Conservation (phyloP, 2,329 filamentous ascomycete genomes). For the Colletotrichum destructivum region DNA sequence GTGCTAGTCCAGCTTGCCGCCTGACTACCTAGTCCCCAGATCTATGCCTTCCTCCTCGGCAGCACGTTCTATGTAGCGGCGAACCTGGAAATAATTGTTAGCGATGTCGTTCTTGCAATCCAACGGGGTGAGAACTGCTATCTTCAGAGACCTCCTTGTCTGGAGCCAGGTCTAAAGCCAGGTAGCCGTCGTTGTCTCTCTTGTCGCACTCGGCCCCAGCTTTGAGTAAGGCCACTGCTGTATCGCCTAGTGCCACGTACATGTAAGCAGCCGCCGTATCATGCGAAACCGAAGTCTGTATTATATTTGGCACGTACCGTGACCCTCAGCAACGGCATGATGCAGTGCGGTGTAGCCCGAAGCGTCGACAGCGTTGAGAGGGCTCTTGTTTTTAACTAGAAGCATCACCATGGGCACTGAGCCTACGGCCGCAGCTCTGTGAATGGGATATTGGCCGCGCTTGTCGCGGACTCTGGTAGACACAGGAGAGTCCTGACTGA, state of each 20-base stretch:
- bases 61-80: slow-evolving; percentile 81
- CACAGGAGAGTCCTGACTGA: slow-evolving; percentile 78
- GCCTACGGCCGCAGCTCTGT: slow-evolving; percentile 91
- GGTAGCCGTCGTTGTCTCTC: slow-evolving; percentile 77
- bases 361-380: slow-evolving; percentile 85
- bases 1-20: background rate
- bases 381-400: slow-evolving; percentile 82
- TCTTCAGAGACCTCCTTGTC: slow-evolving; percentile 79
- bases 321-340: slow-evolving; percentile 84
- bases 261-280: background rate
- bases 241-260: slow-evolving; percentile 70
- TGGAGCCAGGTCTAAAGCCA: slow-evolving; percentile 87
- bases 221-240: slow-evolving; percentile 86
- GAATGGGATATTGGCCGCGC: slow-evolving; percentile 90
- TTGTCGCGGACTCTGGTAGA: slow-evolving; percentile 86
- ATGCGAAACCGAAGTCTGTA: background rate
- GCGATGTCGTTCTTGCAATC: background rate
- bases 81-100: slow-evolving; percentile 66
- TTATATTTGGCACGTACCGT: slow-evolving; percentile 63
- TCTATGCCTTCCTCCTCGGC: slow-evolving; percentile 90
- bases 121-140: background rate
- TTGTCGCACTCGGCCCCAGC: slow-evolving; percentile 87
- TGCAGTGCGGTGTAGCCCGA: slow-evolving; percentile 92
- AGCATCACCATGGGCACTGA: slow-evolving; percentile 89
- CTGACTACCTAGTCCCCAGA: slow-evolving; percentile 49